Evolutionary conservation across 75 land plant species (phyloP), one percentile per base, ranked within the genome.

Genomic region (Selaginella moellendorffii): DNA sequence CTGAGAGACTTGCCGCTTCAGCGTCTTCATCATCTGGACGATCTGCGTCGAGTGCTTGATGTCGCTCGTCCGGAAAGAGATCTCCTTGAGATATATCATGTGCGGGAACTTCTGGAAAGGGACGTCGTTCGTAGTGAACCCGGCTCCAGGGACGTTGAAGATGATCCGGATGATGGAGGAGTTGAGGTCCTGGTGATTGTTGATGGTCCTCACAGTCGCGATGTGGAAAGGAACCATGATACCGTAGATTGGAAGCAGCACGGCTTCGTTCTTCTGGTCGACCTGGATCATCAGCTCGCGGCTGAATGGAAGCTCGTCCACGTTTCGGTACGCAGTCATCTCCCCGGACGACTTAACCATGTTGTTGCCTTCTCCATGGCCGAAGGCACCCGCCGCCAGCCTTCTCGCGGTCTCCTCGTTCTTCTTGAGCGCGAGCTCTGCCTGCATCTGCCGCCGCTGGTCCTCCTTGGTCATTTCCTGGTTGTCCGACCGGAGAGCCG

Each of bases 161-260:
- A 78, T 81, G 52, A 86, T 79, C 20, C 86, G 65, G 24, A 78
- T 76, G 65, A 79, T 84, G 51, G 83, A 80, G 26, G 56, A 77
- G 0, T 80, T 72, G 8, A 54, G 62, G 53, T 86, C 90, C 61
- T 78, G 81, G 56, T 83, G 79, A 65, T 79, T 83, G 9, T 77
- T 76, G n/a, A 86, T 81, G 46, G 70, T 83, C 72, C 77, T 78
- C 24, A 86, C 68, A 22, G 86, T 81, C 28, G 90, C 65, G 0
- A 91, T 79, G 72, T 91, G 97, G 72, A 91, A 91, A 1, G 97
- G 97, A 2, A 91, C 89, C 82, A 88, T 81, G 31, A 73, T 74
- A 8, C 97, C 97, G 65, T 85, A 79, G 0, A 91, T 76, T 0
- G 97, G 97, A 12, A 88, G 28, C 24, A 91, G 75, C 19, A 91